Percentiles rank a stretch among this genome's conserved stretches.
Evolutionary conservation across 2,329 filamentous ascomycete genomes (phyloP).

Genomic region (Stachybotrys elegans): DNA sequence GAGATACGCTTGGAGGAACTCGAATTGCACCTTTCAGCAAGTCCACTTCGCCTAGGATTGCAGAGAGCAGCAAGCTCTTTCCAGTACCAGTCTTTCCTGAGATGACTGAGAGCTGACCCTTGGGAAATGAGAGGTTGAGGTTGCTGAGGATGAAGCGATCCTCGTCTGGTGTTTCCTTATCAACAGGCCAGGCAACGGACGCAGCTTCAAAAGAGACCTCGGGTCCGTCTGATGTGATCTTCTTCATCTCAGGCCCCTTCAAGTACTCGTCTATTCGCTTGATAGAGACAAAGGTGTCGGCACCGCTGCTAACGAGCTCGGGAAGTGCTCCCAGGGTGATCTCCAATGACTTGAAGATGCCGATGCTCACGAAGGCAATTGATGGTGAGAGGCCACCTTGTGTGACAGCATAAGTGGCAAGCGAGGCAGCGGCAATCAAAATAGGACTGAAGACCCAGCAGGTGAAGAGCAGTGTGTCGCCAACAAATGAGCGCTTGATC

Average conservation of each 20-base stretch:
- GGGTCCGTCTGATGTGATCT: slow-evolving; percentile 48
- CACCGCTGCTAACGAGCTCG: slow-evolving; percentile 63
- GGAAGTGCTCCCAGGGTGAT: slow-evolving; percentile 66
- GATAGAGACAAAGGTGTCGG: slow-evolving; percentile 71
- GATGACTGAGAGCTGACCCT: slow-evolving; percentile 65
- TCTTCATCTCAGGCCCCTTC: slow-evolving; percentile 56
- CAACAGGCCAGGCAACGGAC: slow-evolving; percentile 69
- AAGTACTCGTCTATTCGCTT: slow-evolving; percentile 70
- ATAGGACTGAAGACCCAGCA: slow-evolving; percentile 74
- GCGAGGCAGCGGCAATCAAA: slow-evolving; percentile 64
- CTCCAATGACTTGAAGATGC: slow-evolving; percentile 70
- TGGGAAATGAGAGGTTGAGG: slow-evolving; percentile 62
- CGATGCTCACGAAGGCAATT: slow-evolving; percentile 73
- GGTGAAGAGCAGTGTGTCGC: slow-evolving; percentile 56
- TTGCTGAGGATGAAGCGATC: slow-evolving; percentile 61
- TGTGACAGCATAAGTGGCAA: slow-evolving; percentile 62
- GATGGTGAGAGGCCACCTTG: slow-evolving; percentile 63
- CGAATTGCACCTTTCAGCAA: slow-evolving; percentile 58
- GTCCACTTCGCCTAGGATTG: slow-evolving; percentile 72
- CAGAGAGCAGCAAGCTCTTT: slow-evolving; percentile 69
- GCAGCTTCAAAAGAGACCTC: slow-evolving; percentile 62
- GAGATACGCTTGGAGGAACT: slow-evolving; percentile 43
- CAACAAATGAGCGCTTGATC: slow-evolving; percentile 61
- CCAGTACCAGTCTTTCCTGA: slow-evolving; percentile 74
- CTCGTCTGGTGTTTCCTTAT: slow-evolving; percentile 50